Evolutionary conservation across 352 stramenopile genomes (phyloP), one percentile per base, ranked within the genome.

Genomic region (Globisporangium carolinianum): DNA sequence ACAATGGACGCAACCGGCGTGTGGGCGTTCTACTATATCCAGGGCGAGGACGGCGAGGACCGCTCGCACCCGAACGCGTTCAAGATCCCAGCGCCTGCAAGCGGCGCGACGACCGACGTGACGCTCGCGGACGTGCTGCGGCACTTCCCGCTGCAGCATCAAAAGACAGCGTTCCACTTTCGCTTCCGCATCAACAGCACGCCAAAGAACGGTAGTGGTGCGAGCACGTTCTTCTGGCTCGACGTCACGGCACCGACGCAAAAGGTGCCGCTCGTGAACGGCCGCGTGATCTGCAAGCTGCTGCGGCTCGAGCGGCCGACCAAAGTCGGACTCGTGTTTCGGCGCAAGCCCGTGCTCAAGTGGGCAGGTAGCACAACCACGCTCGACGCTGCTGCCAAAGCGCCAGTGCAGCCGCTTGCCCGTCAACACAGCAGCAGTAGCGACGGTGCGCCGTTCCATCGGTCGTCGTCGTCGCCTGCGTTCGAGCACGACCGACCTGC

Each of bases 11-110:
- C 59, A 35, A 35, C 9, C 5, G 74, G 69, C 35, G 58, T 89
- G 46, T 94, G 84, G 84, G 82, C 76, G 51, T 94, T 94, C 69
- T 94, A 94, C 77, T 91, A 91, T 64, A 79, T 94, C 64, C 84
- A 94, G 68, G 84, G 81, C 14, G 84, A 94, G 65, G 84, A 94
- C 55, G 84, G 84, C 14, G 84, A 94, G 63, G 84, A 94, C 55
- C 76, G 83, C 41, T 76, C 76, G 49, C 84, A 94, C 62, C 84
- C 84, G 39, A 94, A 94, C 55, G 84, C 84, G 36, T 94, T 91
- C 69, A 73, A 73, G 18, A 76, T 87, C 55, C 75, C 73, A 5
- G 50, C 74, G 47, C 17, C 66, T 3, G 53, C 50, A 37, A 49
- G 67, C 46, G 57, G 39, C 39, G 11, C 7, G 7, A 43, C 62